Evolutionary conservation across 139 green algal genomes (phyloP), one percentile per base, ranked within the genome.

Genomic region (Yamagishiella unicocca): DNA sequence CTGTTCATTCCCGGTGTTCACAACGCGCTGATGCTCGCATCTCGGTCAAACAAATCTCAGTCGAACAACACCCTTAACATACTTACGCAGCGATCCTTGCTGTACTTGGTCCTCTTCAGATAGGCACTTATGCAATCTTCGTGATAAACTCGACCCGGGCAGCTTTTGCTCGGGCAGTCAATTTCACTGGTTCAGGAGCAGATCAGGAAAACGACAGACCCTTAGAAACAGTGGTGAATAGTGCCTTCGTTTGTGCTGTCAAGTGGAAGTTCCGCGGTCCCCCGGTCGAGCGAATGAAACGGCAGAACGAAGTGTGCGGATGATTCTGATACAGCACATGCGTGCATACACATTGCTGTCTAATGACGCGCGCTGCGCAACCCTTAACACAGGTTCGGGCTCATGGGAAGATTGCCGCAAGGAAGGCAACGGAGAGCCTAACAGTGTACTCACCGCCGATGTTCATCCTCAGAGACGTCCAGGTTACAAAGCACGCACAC

Each of bases 1-100:
- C n/a, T n/a, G n/a, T n/a, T n/a, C n/a, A n/a, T n/a, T n/a, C n/a
- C n/a, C n/a, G n/a, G n/a, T n/a, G n/a, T n/a, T n/a, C n/a, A n/a
- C n/a, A n/a, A n/a, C n/a, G n/a, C n/a, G n/a, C n/a, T n/a, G n/a
- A n/a, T n/a, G n/a, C n/a, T n/a, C n/a, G n/a, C n/a, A n/a, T n/a
- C n/a, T n/a, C n/a, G n/a, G n/a, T n/a, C n/a, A n/a, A n/a, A n/a
- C n/a, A n/a, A n/a, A n/a, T n/a, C n/a, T n/a, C n/a, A n/a, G n/a
- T n/a, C n/a, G n/a, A n/a, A n/a, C n/a, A n/a, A n/a, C 31, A 74
- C 29, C n/a, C 50, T 58, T 58, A n/a, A 21, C 22, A 6, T 4
- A 82, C 74, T 82, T 31, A 82, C 74, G 55, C 76, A 83, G 37
- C 76, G 53, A 35, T 83, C 76, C 35, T 83, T 71, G 76, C 19